Evolutionary conservation across 768 basidiomycete genomes (phyloP).

Genomic region (Mycena leptocephala): DNA sequence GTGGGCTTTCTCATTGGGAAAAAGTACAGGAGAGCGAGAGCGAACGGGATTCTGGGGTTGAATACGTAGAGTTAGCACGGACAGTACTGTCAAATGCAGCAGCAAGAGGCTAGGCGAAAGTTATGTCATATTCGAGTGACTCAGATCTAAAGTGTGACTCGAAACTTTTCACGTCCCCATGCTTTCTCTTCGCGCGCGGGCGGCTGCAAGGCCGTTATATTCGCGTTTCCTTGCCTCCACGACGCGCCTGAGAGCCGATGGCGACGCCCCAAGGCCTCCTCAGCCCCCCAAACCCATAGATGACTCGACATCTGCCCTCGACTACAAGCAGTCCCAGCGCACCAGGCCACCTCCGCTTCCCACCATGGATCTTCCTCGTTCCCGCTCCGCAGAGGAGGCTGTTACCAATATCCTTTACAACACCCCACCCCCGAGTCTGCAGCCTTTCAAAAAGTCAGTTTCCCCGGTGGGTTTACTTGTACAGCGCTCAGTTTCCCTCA

Average conservation of each 20-base stretch:
- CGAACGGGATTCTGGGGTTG: conserved; percentile 62
- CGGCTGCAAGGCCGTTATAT: conserved; percentile 42
- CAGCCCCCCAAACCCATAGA: conserved; percentile 87
- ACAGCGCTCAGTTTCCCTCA: conserved; percentile 48
- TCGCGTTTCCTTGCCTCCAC: conserved; percentile 59
- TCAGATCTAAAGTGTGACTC: conserved; percentile 17
- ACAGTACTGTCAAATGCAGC: conserved; percentile 71
- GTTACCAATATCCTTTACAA: conserved; percentile 99
- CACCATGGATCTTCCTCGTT: conserved; percentile 86
- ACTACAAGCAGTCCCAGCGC: conserved; percentile 87
- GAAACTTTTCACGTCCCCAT: conserved; percentile 34
- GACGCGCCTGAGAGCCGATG: conserved; percentile 47
- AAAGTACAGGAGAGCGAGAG: conserved; percentile 75
- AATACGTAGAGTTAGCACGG: conserved; percentile 80
- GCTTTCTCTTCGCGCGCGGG: conserved; percentile 51
- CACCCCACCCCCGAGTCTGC: conserved; percentile 91
- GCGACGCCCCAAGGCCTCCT: conserved; percentile 59
- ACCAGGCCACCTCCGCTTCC: conserved; percentile 89
- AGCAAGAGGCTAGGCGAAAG: conserved; percentile 24
- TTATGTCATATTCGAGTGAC: neutral
- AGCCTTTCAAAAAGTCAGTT: conserved; percentile 93
- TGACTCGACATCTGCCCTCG: conserved; percentile 95
- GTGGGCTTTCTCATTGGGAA: conserved; percentile 86
- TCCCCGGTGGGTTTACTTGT: neutral
- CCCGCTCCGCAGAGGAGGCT: conserved; percentile 93